phyloP scores from a whole-genome alignment of 140 eudicot species.

The Flaveria floridana region DNA sequence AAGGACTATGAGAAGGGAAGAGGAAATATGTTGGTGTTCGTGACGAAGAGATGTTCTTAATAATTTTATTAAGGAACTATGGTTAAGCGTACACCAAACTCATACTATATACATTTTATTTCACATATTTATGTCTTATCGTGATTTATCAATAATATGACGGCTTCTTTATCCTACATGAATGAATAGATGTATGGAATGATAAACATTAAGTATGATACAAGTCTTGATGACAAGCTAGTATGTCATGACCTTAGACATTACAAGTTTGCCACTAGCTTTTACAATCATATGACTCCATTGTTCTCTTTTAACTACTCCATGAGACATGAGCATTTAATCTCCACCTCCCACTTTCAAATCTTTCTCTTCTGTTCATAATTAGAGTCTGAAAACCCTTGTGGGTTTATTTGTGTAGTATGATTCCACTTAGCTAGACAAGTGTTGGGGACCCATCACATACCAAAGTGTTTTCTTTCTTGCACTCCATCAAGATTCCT shows the following conservation, averaged over 20 bases:
- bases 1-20: too few species aligned
- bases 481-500: slow-evolving; percentile 33
- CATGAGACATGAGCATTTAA: slow-evolving; percentile 12
- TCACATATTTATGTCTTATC: neutral
- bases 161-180: neutral
- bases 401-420: neutral
- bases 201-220: neutral
- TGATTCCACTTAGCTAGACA: slow-evolving; percentile 29
- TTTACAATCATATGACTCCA: neutral
- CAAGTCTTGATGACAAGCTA: neutral
- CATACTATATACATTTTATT: neutral
- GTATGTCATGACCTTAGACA: neutral
- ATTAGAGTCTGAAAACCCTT: slow-evolving; percentile 20
- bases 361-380: slow-evolving; percentile 17
- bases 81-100: neutral
- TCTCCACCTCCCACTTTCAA: slow-evolving; percentile 16
- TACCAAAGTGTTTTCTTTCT: slow-evolving; percentile 32
- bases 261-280: too few species aligned
- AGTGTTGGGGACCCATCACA: slow-evolving; percentile 34
- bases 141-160: neutral
- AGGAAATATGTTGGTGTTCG: too few species aligned
- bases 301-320: slow-evolving; percentile 12
- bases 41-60: neutral
- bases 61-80: neutral
- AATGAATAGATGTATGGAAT: neutral